Evolutionary conservation across 108 stramenopile genomes (phyloP).

Genomic region (Conticribra weissflogii): DNA sequence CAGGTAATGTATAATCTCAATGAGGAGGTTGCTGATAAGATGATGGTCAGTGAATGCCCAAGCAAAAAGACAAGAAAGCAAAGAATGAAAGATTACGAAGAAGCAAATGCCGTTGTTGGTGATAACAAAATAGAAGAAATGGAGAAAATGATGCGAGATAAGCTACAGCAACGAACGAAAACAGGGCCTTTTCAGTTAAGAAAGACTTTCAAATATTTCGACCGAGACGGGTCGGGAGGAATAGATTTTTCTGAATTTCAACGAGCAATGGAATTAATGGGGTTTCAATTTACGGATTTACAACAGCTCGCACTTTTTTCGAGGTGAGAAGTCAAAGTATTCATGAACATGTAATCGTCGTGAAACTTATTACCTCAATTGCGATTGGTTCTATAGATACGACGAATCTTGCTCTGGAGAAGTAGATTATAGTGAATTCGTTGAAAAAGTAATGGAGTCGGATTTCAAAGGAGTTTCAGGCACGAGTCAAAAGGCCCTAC

Average conservation of each 20-base stretch:
- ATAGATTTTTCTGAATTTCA: slow-evolving; percentile 70
- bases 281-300: slow-evolving; percentile 69
- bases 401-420: slow-evolving; percentile 63
- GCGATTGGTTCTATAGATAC: slow-evolving; percentile 28
- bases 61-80: slow-evolving; percentile 47
- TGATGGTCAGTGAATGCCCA: slow-evolving; percentile 28
- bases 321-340: slow-evolving; percentile 11
- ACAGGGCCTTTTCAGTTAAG: slow-evolving; percentile 69
- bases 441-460: slow-evolving; percentile 62
- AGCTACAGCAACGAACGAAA: slow-evolving; percentile 65
- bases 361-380: neutral
- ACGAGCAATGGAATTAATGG: slow-evolving; percentile 73
- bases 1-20: slow-evolving; percentile 59
- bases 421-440: slow-evolving; percentile 67
- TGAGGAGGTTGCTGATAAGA: slow-evolving; percentile 44
- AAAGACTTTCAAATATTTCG: slow-evolving; percentile 73
- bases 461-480: slow-evolving; percentile 54
- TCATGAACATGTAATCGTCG: neutral
- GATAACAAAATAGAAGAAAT: slow-evolving; percentile 59
- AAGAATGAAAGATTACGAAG: slow-evolving; percentile 58
- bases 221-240: slow-evolving; percentile 61
- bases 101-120: slow-evolving; percentile 64
- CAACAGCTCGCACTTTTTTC: slow-evolving; percentile 70
- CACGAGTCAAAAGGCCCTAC: slow-evolving; percentile 43
- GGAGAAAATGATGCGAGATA: slow-evolving; percentile 77